These are phyloP conservation scores for Exophiala mesophila DNA, from an alignment of 2,329 filamentous ascomycete genomes.

Conservation along the genomic window DNA sequence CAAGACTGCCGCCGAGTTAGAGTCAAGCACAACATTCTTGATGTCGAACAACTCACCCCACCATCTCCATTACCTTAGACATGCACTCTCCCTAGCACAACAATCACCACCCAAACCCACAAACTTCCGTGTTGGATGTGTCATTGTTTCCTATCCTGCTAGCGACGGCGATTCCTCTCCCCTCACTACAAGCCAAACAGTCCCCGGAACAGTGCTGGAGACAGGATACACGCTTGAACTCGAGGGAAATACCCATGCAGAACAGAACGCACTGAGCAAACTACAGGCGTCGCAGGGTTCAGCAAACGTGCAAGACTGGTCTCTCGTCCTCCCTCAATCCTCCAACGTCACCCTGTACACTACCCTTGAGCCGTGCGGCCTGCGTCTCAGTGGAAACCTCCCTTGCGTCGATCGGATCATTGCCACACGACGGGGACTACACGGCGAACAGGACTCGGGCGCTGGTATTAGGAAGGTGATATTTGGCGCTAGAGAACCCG, in stretches of 20 bases:
- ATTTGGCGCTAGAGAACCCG: conserved; percentile 81
- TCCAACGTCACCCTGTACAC: conserved; percentile 70
- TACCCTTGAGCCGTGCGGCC: conserved; percentile 64
- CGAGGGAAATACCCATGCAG: conserved; percentile 89
- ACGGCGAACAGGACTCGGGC: conserved; percentile 31
- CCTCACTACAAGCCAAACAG: conserved; percentile 32
- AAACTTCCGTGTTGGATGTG: conserved; percentile 91
- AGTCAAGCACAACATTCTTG: too few relatives aligned
- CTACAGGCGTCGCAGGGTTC: conserved; percentile 38
- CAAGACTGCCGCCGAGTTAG: too few relatives aligned
- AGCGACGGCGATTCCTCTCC: conserved; percentile 22
- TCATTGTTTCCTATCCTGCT: conserved; percentile 55
- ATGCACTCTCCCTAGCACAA: conserved; percentile 70
- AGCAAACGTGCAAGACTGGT: conserved; percentile 40
- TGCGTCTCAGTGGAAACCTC: conserved; percentile 42
- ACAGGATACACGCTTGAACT: conserved; percentile 90
- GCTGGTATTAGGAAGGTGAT: conserved; percentile 71
- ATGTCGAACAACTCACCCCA: too few relatives aligned
- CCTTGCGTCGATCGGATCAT: conserved; percentile 72
- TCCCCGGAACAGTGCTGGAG: conserved; percentile 51
- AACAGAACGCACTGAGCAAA: conserved; percentile 86
- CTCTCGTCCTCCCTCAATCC: conserved; percentile 39
- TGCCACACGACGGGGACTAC: conserved; percentile 31
- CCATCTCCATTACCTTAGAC: conserved; percentile 55
- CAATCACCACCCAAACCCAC: conserved; percentile 80